Conservation (phyloP, 805 yeast species). For the Groenewaldozyma tartarivorans region DNA sequence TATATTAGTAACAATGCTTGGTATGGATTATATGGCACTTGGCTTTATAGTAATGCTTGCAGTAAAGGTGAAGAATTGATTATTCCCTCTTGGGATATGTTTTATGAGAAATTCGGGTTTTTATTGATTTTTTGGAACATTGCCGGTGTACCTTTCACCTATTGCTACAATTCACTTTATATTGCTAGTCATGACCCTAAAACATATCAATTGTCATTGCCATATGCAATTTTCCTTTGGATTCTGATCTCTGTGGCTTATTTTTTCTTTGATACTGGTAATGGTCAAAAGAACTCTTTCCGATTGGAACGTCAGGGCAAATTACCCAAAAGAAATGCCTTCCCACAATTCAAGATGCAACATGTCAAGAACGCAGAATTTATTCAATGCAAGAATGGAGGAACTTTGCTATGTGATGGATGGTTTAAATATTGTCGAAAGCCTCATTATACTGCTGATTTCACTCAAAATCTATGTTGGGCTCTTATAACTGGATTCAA, state of each 20-base stretch:
- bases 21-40: constrained; percentile 72
- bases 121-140: constrained; percentile 98
- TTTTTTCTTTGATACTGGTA: constrained; percentile 89
- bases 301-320: constrained; percentile 72
- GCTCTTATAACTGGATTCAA: constrained; percentile 80
- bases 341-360: constrained; percentile 88
- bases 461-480: constrained; percentile 82
- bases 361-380: constrained; percentile 75
- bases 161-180: constrained; percentile 86
- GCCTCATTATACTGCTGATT: constrained; percentile 92
- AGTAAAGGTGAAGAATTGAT: constrained; percentile 96
- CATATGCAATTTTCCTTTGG: constrained; percentile 50
- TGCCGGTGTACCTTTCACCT: constrained; percentile 98
- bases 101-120: constrained; percentile 98
- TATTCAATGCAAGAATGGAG: constrained; percentile 77
- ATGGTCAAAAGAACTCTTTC: constrained; percentile 91
- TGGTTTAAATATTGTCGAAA: constrained; percentile 93
- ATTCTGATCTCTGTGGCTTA: constrained; percentile 57
- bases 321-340: constrained; percentile 63
- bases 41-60: constrained; percentile 94
- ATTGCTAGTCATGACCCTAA: constrained; percentile 73
- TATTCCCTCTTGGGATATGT: constrained; percentile 99
- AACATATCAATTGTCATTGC: constrained; percentile 66
- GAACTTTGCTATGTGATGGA: constrained; percentile 79
- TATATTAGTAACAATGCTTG: constrained; percentile 65